These are phyloP conservation scores for Magnusiomyces fungicola DNA, from an alignment of 1,139 yeast species.

Conservation along the genomic window DNA sequence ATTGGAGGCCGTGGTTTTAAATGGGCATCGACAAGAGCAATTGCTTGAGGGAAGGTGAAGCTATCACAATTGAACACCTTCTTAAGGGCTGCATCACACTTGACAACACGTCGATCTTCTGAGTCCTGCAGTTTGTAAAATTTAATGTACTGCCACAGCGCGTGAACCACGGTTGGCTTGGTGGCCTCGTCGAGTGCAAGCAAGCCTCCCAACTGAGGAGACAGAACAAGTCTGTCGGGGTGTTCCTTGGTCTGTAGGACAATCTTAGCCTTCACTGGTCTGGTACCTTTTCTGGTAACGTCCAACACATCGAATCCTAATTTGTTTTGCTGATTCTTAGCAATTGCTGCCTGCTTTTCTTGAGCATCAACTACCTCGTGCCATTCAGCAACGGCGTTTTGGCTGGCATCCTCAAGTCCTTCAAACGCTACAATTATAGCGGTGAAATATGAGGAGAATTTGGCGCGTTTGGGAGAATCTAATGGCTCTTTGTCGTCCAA, in stretches of 20 bases:
- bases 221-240: constrained; percentile 57
- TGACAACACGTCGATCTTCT: constrained; percentile 50
- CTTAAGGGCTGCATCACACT: constrained; percentile 61
- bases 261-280: constrained; percentile 60
- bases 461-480: constrained; percentile 39
- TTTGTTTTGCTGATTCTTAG: constrained; percentile 15
- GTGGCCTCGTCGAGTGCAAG: constrained; percentile 73
- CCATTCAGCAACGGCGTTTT: constrained; percentile 52
- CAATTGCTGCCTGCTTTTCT: constrained; percentile 13
- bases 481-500: constrained; percentile 39
- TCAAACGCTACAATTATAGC: constrained; percentile 75
- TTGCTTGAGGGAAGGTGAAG: constrained; percentile 61
- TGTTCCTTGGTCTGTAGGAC: constrained; percentile 72
- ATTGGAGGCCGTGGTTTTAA: constrained; percentile 73
- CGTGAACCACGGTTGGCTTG: constrained; percentile 78
- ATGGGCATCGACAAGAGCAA: constrained; percentile 59
- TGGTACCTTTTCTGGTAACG: constrained; percentile 67
- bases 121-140: constrained; percentile 57
- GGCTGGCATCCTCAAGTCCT: constrained; percentile 30
- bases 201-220: constrained; percentile 58
- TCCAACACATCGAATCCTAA: constrained; percentile 83
- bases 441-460: constrained; percentile 75
- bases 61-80: constrained; percentile 40
- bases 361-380: constrained; percentile 37
- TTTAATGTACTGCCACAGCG: constrained; percentile 83